Evolutionary conservation across 257 asterid genomes (phyloP).

Genomic region (Linaria vulgaris): DNA sequence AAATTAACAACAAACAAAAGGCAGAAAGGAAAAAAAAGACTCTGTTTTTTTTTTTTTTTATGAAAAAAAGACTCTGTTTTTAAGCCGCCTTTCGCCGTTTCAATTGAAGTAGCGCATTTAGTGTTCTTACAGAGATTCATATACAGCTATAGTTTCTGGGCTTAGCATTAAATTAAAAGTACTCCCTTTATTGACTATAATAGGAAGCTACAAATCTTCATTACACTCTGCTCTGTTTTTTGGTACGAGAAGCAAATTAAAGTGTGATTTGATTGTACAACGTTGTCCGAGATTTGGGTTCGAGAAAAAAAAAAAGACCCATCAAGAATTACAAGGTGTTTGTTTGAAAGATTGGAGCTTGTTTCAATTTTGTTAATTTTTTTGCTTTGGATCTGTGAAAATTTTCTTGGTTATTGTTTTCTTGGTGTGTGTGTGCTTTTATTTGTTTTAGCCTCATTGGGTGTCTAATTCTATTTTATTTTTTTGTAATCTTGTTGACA

Average conservation of each 20-base stretch:
- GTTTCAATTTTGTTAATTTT: neutral
- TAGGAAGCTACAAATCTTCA: no score
- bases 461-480: neutral
- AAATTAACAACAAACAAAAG: neutral
- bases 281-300: conserved; percentile 16
- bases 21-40: neutral
- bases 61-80: conserved; percentile 23
- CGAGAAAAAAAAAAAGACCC: conserved; percentile 9
- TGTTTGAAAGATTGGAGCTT: neutral
- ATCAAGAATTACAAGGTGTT: neutral
- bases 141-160: conserved; percentile 10
- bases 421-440: conserved; percentile 24
- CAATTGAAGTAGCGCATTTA: conserved; percentile 18
- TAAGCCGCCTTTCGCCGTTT: conserved; percentile 33
- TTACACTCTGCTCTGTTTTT: no score
- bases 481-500: neutral
- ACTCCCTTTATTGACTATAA: neutral
- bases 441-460: conserved; percentile 33
- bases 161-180: conserved; percentile 26
- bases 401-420: conserved; percentile 39
- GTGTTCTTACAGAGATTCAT: conserved; percentile 1
- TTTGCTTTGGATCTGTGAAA: conserved; percentile 38
- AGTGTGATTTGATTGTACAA: no score
- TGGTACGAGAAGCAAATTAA: no score
- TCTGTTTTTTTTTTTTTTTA: conserved; percentile 27